Conservation (phyloP, 2,329 filamentous ascomycete genomes). For the Penicillium polonicum region DNA sequence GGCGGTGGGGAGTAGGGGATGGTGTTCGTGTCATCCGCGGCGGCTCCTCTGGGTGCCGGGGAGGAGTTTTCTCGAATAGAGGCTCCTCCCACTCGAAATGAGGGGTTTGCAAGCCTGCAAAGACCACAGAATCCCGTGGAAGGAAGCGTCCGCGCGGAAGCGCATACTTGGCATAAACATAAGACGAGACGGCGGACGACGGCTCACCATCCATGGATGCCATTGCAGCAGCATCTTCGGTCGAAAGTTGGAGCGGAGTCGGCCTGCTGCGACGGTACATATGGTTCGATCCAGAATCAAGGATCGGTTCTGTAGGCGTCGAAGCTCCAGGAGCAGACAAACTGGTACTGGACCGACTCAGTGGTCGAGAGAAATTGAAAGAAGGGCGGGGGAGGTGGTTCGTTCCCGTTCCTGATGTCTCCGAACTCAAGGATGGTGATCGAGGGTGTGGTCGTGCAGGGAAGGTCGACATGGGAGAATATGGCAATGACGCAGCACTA, state of each 20-base stretch:
- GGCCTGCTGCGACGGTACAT: slow-evolving; percentile 32
- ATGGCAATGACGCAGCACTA: slow-evolving; percentile 60
- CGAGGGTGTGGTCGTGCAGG: slow-evolving; percentile 63
- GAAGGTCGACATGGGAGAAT: slow-evolving; percentile 62
- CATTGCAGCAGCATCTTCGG: slow-evolving; percentile 19
- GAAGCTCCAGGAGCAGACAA: slow-evolving; percentile 36
- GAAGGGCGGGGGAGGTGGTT: slow-evolving; percentile 65
- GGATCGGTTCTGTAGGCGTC: slow-evolving; percentile 38
- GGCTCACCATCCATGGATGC: slow-evolving; percentile 29
- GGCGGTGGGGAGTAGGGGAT: slow-evolving; percentile 30
- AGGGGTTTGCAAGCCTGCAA: slow-evolving; percentile 54
- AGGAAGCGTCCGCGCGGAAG: slow-evolving; percentile 79
- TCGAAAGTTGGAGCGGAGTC: slow-evolving; percentile 33
- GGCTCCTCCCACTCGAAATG: slow-evolving; percentile 66
- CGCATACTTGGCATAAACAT: slow-evolving; percentile 81
- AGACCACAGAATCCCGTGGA: slow-evolving; percentile 64
- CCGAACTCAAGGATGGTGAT: slow-evolving; percentile 82
- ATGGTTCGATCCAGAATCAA: slow-evolving; percentile 14
- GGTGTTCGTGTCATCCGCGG: slow-evolving; percentile 30
- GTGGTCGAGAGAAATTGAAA: slow-evolving; percentile 90
- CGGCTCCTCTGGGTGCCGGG: slow-evolving; percentile 27
- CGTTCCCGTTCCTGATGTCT: slow-evolving; percentile 63
- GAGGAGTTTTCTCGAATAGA: slow-evolving; percentile 43
- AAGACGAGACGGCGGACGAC: slow-evolving; percentile 62
- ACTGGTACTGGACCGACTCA: slow-evolving; percentile 59